Evolutionary conservation across 768 basidiomycete species (phyloP), one percentile per base, ranked within the genome.

Genomic region (Termitomyces sp.): DNA sequence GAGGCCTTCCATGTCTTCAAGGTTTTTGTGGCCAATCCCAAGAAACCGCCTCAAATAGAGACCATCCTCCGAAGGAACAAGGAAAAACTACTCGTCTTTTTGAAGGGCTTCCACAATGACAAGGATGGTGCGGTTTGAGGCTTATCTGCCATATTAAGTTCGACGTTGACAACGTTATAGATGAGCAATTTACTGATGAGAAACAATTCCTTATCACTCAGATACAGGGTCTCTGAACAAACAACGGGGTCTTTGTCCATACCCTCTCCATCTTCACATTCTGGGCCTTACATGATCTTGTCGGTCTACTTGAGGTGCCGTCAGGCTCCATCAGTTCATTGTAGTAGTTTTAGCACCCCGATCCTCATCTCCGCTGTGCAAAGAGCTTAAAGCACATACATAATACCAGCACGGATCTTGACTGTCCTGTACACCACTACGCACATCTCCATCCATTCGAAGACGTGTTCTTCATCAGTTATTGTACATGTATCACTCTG

Each of bases 1-100:
- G 97, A 99, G 71, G 96, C 97, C 3, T 99, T 99, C 75, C 97
- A 99, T 67, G 97, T 99, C 39, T 99, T 99, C 84, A 99, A 98
- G 85, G 96, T 99, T 14, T 99, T 99, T 66, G 97, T 99, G 41
- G 97, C 97, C 37, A 99, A 99, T 69, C 97, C 97, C 29, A 97
- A 97, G 85, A 99, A 99, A 69, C 96, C 97, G 5, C 86, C 92
- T 41, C 90, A 95, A 68, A 97, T 99, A 59, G 94, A 95, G 66
- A 74, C 72, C 39, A 99, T 99, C 59, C 79, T 99, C 13, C 78
- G 90, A 59, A 74, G 97, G 64, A 99, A 99, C 74, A 94, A 92
- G 80, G 94, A 96, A 20, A 97, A 96, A 68, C 76, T 99, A 13
- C 74, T 98, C 51, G 75, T 76, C 18, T 99, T 98, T 77, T 75